phyloP scores from a whole-genome alignment of 1,284 basidiomycete species.

The Trichosporon sp. region DNA sequence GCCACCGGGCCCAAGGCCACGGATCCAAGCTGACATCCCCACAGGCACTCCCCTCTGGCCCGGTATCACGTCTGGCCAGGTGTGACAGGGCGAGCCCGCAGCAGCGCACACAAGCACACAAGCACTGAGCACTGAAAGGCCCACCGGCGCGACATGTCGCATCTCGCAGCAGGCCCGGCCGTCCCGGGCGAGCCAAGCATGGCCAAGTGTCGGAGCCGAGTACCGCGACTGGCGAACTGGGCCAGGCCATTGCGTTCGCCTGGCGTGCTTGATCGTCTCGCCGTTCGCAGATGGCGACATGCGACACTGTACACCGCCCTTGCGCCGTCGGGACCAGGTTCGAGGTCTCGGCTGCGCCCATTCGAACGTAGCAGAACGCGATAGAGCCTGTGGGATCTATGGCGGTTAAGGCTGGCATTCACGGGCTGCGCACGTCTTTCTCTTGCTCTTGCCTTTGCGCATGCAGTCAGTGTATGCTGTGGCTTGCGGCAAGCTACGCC shows the following conservation, averaged over 20 bases:
- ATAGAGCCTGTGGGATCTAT: neutral
- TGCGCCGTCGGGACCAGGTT: too few species aligned
- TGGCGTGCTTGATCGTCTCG: neutral
- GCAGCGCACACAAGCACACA: neutral
- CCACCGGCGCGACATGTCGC: too few species aligned
- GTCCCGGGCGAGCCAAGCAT: neutral
- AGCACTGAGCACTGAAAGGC: neutral
- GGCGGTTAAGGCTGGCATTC: neutral
- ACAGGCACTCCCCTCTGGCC: neutral
- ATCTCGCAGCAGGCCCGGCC: neutral
- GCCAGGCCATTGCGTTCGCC: neutral
- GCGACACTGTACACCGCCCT: too few species aligned
- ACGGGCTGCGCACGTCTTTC: neutral
- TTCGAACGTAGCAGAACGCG: neutral
- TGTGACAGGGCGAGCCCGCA: neutral
- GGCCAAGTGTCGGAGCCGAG: neutral
- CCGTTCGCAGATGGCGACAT: neutral
- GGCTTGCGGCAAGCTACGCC: neutral
- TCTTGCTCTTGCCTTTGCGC: too few species aligned
- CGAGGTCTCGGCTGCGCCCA: neutral
- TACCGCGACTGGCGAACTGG: neutral
- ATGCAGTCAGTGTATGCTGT: too few species aligned
- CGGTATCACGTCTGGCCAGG: neutral
- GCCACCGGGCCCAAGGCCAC: neutral
- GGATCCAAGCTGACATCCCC: neutral